Percentiles rank a stretch among this genome's conserved stretches.
These are phyloP conservation scores for Pyrus hybrid DNA, from an alignment of 331 rosid genomes.

Conservation along the genomic window DNA sequence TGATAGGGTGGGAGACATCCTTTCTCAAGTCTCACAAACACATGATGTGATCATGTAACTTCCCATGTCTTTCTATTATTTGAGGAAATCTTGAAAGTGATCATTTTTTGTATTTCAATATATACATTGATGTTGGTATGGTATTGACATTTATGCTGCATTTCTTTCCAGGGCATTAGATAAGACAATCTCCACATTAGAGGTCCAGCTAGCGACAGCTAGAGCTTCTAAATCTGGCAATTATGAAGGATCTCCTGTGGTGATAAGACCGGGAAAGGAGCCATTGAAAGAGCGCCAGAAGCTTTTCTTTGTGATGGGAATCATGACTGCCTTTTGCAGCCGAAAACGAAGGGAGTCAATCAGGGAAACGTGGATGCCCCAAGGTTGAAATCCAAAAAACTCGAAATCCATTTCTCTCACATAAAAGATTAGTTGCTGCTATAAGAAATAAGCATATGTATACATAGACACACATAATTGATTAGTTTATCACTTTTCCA, in stretches of 20 bases:
- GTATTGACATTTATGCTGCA: neutral
- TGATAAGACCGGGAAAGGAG: constrained; percentile 15
- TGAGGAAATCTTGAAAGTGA: neutral
- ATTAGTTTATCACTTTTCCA: neutral
- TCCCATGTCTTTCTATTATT: neutral
- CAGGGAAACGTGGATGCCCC: constrained; percentile 70
- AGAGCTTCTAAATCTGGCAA: constrained; percentile 36
- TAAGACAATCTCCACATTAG: constrained; percentile 49
- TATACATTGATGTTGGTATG: neutral
- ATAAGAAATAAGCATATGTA: neutral
- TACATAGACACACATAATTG: neutral
- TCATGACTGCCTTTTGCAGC: constrained; percentile 58
- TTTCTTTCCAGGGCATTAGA: constrained; percentile 38
- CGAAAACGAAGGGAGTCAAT: constrained; percentile 61
- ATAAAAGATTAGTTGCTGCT: neutral
- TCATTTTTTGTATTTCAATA: neutral
- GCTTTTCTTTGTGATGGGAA: constrained; percentile 63
- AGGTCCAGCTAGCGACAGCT: constrained; percentile 53
- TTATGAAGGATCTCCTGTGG: constrained; percentile 32
- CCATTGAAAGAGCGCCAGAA: constrained; percentile 36
- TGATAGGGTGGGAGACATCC: constrained; percentile 33
- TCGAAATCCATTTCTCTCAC: neutral
- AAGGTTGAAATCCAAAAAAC: constrained; percentile 16
- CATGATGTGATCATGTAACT: constrained; percentile 47
- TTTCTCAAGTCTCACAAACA: constrained; percentile 46